Base-by-base conservation (phyloP, 2,329 filamentous ascomycete genomes). In the Colletotrichum truncatum region DNA sequence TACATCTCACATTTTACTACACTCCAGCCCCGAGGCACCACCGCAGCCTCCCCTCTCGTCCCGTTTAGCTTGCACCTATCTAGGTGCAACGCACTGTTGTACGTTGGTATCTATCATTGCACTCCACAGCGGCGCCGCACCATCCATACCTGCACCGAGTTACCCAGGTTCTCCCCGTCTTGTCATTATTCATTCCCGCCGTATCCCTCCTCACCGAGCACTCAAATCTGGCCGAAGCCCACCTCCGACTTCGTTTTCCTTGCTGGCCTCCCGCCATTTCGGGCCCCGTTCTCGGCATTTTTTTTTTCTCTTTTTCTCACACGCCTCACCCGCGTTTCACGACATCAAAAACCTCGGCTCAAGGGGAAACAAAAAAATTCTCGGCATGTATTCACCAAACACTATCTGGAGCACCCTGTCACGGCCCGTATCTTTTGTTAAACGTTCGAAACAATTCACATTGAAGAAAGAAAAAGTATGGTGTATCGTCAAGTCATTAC, bases 401-500 rank as follows among this genome's bases (percentile, higher is more conserved):
- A 25, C 48, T 36, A n/a, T n/a, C n/a, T n/a, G n/a, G n/a, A n/a
- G n/a, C n/a, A n/a, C n/a, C 16, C 14, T 21, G 25, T 36, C 48
- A 52, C 7, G 30, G 32, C 14, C 14, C 21, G 10, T 25, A 34
- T 36, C 30, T 3, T 26, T 10, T 9, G n/a, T 32, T 9, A 45
- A 48, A 48, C 39, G 39, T 36, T 11, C 38, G 18, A 36, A 52
- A 45, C 34, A 9, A 14, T 59, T 48, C 16, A 53, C 39, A 61
- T 53, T 48, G 18, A 48, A 45, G 39, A 54, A 62, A 48, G 46
- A 25, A 60, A 30, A n/a, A n/a, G n/a, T 43, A 16, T 45, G 38
- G 52, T 59, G 34, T 51, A 54, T 65, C 62, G 57, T 62, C 60
- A 49, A 62, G 57, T 65, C 62, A 55, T 65, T 65, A 65, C 62